These are phyloP conservation scores for Blastobotrys ciferrii DNA, from an alignment of 1,139 yeast species.

Conservation along the genomic window DNA sequence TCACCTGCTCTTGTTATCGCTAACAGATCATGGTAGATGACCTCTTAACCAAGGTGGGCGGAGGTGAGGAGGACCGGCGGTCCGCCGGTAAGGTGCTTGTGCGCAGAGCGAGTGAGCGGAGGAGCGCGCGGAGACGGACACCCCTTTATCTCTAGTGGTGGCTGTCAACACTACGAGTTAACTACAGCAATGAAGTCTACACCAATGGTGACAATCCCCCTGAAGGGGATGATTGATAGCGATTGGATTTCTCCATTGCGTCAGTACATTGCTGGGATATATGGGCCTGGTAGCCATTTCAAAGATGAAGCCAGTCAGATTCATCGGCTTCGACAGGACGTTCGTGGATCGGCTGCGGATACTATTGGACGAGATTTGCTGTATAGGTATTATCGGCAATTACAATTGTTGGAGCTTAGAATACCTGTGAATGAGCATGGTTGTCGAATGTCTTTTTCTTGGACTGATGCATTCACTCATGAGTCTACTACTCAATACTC, in stretches of 20 bases:
- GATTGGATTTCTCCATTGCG: constrained; percentile 69
- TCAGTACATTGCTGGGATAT: constrained; percentile 56
- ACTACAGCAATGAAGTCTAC: constrained; percentile 6
- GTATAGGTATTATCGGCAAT: constrained; percentile 73
- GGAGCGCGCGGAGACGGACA: no score
- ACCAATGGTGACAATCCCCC: constrained; percentile 42
- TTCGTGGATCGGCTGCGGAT: constrained; percentile 48
- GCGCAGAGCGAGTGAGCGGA: no score
- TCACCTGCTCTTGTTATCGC: neutral
- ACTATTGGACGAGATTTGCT: constrained; percentile 49
- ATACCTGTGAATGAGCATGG: constrained; percentile 62
- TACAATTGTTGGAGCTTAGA: constrained; percentile 76
- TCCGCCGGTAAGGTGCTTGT: no score
- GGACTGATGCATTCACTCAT: constrained; percentile 73
- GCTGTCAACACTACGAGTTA: neutral
- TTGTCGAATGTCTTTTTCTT: constrained; percentile 62
- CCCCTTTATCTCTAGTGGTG: neutral
- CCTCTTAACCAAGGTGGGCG: no score
- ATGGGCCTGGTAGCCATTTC: constrained; percentile 62
- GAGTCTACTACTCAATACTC: constrained; percentile 59
- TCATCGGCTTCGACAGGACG: constrained; percentile 60
- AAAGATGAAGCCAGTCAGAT: constrained; percentile 54
- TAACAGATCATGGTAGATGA: neutral
- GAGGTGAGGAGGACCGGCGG: no score
- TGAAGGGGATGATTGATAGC: constrained; percentile 56